Evolutionary conservation across 2,329 filamentous ascomycete species (phyloP).

Genomic region (Mariannaea sp.): DNA sequence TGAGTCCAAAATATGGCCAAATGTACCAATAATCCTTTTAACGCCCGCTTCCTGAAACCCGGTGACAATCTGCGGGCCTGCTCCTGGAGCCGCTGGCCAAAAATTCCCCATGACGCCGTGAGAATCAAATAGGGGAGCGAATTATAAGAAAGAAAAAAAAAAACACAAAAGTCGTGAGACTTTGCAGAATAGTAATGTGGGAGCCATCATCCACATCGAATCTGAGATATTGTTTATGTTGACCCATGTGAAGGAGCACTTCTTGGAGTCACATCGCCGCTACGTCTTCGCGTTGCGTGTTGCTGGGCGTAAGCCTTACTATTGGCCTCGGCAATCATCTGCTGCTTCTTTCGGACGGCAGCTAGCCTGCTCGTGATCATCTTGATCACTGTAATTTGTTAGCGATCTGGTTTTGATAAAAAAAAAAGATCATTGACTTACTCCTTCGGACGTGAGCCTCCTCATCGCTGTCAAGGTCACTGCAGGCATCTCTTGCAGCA

Average conservation of each 20-base stretch:
- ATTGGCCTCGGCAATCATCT: constrained; percentile 63
- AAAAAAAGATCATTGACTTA: constrained; percentile 48
- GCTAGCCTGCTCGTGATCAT: constrained; percentile 64
- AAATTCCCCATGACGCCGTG: constrained; percentile 28
- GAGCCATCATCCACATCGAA: constrained; percentile 26
- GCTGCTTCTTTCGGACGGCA: constrained; percentile 64
- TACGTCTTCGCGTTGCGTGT: constrained; percentile 52
- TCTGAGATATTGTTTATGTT: constrained; percentile 30
- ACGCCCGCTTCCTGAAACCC: constrained; percentile 37
- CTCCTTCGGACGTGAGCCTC: constrained; percentile 74
- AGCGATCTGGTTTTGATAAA: constrained; percentile 18
- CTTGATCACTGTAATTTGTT: constrained; percentile 57
- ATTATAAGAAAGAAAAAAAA: no score
- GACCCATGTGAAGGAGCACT: constrained; percentile 57
- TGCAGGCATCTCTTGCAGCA: constrained; percentile 41
- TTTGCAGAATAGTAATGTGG: constrained; percentile 30
- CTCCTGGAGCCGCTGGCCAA: constrained; percentile 35
- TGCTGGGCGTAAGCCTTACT: constrained; percentile 52
- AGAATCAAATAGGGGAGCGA: constrained; percentile 28
- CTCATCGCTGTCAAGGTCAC: constrained; percentile 68
- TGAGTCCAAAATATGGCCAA: constrained; percentile 28
- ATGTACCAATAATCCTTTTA: constrained; percentile 23
- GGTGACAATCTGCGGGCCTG: constrained; percentile 33
- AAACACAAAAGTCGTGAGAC: constrained; percentile 29
- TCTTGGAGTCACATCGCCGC: constrained; percentile 60